Evolutionary conservation across 768 basidiomycete species (phyloP).

Genomic region (Aureoboletus auriporus): DNA sequence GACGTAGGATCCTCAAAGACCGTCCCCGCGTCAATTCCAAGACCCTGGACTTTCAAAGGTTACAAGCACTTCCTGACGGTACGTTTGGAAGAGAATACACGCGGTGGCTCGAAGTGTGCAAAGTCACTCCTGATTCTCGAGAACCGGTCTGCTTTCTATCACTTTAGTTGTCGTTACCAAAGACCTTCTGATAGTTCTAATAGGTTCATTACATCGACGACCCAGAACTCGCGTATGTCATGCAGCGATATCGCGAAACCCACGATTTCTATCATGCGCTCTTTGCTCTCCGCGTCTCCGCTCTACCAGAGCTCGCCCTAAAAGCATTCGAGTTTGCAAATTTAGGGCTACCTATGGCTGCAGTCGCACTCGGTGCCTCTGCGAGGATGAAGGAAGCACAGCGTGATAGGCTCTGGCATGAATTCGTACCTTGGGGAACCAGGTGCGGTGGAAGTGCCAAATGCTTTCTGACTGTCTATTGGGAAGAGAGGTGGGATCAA

Average conservation of each 20-base stretch:
- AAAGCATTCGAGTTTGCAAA: slow-evolving; percentile 95
- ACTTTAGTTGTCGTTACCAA: not conserved
- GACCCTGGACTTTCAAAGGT: slow-evolving; percentile 67
- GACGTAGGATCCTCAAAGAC: slow-evolving; percentile 77
- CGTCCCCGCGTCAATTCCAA: slow-evolving; percentile 76
- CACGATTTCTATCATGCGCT: slow-evolving; percentile 98
- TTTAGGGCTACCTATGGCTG: slow-evolving; percentile 84
- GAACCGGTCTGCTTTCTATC: slow-evolving; percentile 61
- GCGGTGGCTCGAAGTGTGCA: slow-evolving; percentile 85
- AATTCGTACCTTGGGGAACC: slow-evolving; percentile 92
- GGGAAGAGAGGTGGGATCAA: slow-evolving; percentile 93
- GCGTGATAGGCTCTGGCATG: slow-evolving; percentile 57
- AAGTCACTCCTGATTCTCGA: slow-evolving; percentile 90
- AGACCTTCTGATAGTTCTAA: not conserved
- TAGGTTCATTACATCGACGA: slow-evolving; percentile 95
- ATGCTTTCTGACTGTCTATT: slow-evolving; percentile 86
- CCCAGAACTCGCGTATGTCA: slow-evolving; percentile 94
- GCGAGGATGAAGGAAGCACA: slow-evolving; percentile 35
- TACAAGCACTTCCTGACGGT: slow-evolving; percentile 67
- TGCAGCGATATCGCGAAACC: slow-evolving; percentile 97
- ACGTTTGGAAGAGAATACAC: slow-evolving; percentile 85
- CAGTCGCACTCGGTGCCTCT: slow-evolving; percentile 61
- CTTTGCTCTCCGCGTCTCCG: slow-evolving; percentile 81
- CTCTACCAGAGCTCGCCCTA: slow-evolving; percentile 88
- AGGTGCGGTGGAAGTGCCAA: slow-evolving; percentile 71